Base-by-base conservation (phyloP, 2,329 filamentous ascomycete species). In the Monascus ruber region DNA sequence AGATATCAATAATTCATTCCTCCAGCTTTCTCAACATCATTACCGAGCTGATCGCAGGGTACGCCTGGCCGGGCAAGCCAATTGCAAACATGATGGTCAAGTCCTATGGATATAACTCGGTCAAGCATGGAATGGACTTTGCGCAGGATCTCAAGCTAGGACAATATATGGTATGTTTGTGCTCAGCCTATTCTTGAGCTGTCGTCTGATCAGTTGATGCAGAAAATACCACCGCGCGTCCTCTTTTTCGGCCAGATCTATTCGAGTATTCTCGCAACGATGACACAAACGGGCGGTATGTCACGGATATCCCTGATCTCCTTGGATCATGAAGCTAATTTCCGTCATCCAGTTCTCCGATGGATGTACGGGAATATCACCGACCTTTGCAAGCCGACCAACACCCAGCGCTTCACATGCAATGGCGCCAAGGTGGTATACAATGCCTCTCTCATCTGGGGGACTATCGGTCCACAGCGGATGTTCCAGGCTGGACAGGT, bases 61-160 rank as follows among this genome's bases (percentile, higher is more conserved):
- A 59, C 31, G 54, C 53, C 1, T 55, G 53, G 49, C 56, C 56
- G 0, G 56, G 56, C 2, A 54, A 52, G 35, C 52, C 56, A 2
- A 53, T 69, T n/a, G 56, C 56, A 8, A 59, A 56, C 40, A 56
- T 57, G 45, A 58, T 58, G 50, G 53, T 59, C 29, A 59, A 59
- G 36, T 52, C 45, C 11, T 59, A 58, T 31, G 56, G 56, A 1
- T 59, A 59, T 43, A 58, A 56, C 29, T 51, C 55, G 5, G 49
- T 58, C n/a, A 58, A 56, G 38, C 55, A 58, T 8, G 55, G 53
- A 1, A 52, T 58, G 49, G 53, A 55, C 39, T 59, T 59, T 38
- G 52, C 55, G 1, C 50, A 56, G 28, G 56, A 59, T 31, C 38
- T 59, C 32, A 59, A 59, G 36, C 42, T 59, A 6, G 56, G 54